Conservation (phyloP, 2,329 filamentous ascomycete species). For the Xylariaceae sp. region DNA sequence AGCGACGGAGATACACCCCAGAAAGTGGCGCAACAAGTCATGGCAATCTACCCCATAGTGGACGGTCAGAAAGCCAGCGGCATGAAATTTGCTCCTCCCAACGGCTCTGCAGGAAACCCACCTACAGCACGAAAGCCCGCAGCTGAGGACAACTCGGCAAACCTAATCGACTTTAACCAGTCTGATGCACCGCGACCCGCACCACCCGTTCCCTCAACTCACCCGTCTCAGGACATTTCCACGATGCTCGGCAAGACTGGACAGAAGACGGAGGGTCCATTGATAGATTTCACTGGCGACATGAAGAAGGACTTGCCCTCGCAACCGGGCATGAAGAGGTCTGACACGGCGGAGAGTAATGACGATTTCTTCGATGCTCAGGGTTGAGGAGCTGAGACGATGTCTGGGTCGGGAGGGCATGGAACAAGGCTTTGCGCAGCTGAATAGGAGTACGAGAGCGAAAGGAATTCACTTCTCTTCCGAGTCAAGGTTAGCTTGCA, state of each 20-base stretch:
- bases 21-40: slow-evolving; percentile 74
- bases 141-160: slow-evolving; percentile 25
- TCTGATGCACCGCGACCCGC: slow-evolving; percentile 27
- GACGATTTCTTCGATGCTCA: slow-evolving; percentile 40
- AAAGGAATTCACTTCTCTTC: too few species aligned
- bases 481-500: too few species aligned
- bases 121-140: slow-evolving; percentile 12
- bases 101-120: slow-evolving; percentile 25
- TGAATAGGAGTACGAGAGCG: too few species aligned
- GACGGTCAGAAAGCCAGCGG: slow-evolving; percentile 63
- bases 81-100: slow-evolving; percentile 54
- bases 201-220: background rate
- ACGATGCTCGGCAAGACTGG: slow-evolving; percentile 45
- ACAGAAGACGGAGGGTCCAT: slow-evolving; percentile 43
- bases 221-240: slow-evolving; percentile 36
- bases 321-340: slow-evolving; percentile 26
- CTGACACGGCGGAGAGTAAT: slow-evolving; percentile 34
- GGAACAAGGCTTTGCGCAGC: too few species aligned
- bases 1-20: slow-evolving; percentile 60
- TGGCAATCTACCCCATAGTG: slow-evolving; percentile 80
- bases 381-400: too few species aligned
- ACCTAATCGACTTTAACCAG: slow-evolving; percentile 58
- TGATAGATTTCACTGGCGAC: slow-evolving; percentile 55
- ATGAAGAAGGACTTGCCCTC: slow-evolving; percentile 47
- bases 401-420: too few species aligned